A percentile compares a stretch with the other conserved stretches of the same genome.
Evolutionary conservation across 2,329 filamentous ascomycete species (phyloP).

Genomic region (Xylaria digitata): DNA sequence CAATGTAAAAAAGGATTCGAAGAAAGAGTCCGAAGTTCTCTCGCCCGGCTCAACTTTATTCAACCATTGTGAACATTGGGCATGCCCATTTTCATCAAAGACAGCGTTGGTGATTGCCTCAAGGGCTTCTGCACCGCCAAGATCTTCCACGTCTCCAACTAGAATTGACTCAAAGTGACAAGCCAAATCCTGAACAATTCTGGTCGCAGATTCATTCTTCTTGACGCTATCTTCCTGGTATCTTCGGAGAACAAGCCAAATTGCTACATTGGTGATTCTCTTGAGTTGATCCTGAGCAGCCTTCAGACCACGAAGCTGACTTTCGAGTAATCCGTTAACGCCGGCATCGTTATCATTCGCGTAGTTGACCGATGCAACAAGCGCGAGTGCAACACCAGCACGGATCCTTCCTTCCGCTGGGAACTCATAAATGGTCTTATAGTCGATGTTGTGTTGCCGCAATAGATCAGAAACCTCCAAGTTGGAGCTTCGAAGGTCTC

Average conservation of each 20-base stretch:
- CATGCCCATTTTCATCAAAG: slow-evolving; percentile 9
- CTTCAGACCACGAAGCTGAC: slow-evolving; percentile 7
- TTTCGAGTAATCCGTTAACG: background rate
- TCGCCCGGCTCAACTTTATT: background rate
- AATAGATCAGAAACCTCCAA: slow-evolving; percentile 44
- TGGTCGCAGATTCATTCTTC: slow-evolving; percentile 32
- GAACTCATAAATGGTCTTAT: background rate
- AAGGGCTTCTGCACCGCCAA: slow-evolving; percentile 31
- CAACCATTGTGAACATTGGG: slow-evolving; percentile 7
- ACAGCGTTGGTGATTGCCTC: slow-evolving; percentile 23
- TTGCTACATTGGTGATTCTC: slow-evolving; percentile 22
- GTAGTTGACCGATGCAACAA: slow-evolving; percentile 31
- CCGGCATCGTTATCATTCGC: background rate
- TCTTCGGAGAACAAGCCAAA: slow-evolving; percentile 35
- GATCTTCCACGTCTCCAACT: slow-evolving; percentile 8
- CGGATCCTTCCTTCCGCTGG: slow-evolving; percentile 18
- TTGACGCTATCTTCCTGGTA: slow-evolving; percentile 25
- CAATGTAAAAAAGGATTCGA: slow-evolving; percentile 6
- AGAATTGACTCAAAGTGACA: slow-evolving; percentile 29
- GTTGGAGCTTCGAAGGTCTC: slow-evolving; percentile 45
- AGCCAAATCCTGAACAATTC: slow-evolving; percentile 29
- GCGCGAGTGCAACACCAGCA: slow-evolving; percentile 31
- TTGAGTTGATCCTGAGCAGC: slow-evolving; percentile 17
- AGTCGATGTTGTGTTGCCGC: slow-evolving; percentile 16
- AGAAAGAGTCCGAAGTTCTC: slow-evolving; percentile 17